These are phyloP conservation scores for Penicillium fimorum DNA, from an alignment of 495 filamentous ascomycete species.

Conservation along the genomic window DNA sequence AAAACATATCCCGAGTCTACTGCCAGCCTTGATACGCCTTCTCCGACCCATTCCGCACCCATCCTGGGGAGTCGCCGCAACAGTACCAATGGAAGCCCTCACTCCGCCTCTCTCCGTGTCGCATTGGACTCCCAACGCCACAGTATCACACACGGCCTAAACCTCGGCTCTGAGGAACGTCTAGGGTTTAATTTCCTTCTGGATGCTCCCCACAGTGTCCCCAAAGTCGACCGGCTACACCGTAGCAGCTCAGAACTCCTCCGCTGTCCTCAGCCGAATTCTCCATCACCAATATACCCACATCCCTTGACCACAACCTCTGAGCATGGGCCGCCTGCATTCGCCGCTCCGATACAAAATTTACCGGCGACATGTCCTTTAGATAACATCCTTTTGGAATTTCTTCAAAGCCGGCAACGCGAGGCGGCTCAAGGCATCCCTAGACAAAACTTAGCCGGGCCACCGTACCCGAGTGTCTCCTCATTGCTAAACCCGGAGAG, in stretches of 20 bases:
- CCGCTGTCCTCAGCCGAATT: slow-evolving; percentile 24
- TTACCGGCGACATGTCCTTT: slow-evolving; percentile 65
- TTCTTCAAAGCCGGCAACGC: slow-evolving; percentile 64
- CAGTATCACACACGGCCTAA: slow-evolving; percentile 53
- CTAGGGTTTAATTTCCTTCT: slow-evolving; percentile 70
- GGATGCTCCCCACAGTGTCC: slow-evolving; percentile 49
- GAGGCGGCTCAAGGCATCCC: slow-evolving; percentile 61
- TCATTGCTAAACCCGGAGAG: slow-evolving; percentile 68
- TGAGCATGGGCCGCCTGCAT: slow-evolving; percentile 31
- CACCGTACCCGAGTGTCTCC: slow-evolving; percentile 71
- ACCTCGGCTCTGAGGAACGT: slow-evolving; percentile 56
- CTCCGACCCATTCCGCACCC: slow-evolving; percentile 37
- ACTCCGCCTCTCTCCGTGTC: slow-evolving; percentile 29
- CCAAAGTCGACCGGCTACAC: slow-evolving; percentile 37
- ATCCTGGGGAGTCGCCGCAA: slow-evolving; percentile 29
- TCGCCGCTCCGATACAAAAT: slow-evolving; percentile 56
- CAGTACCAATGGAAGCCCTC: slow-evolving; percentile 24
- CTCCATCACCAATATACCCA: slow-evolving; percentile 29
- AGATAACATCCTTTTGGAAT: slow-evolving; percentile 73
- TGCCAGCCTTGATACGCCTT: slow-evolving; percentile 37
- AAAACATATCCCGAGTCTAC: slow-evolving; percentile 33
- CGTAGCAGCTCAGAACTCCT: slow-evolving; percentile 31
- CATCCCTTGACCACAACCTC: slow-evolving; percentile 22
- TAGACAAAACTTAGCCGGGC: slow-evolving; percentile 62
- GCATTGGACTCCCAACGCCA: slow-evolving; percentile 54